Evolutionary conservation across 75 land plant species (phyloP).

Genomic region (Selaginella moellendorffii): DNA sequence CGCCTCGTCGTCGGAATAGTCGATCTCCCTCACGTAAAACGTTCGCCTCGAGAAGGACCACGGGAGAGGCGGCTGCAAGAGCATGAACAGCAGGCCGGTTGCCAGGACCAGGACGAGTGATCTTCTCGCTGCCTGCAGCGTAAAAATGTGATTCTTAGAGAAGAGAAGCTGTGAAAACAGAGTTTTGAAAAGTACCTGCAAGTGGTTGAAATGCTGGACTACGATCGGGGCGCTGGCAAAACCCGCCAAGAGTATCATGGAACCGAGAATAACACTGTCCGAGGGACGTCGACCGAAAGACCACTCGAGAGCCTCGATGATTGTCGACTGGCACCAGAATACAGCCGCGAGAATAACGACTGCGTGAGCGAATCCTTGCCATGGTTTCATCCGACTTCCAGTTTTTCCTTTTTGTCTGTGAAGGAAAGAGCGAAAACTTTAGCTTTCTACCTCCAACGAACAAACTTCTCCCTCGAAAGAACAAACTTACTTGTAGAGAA

Average conservation of each 20-base stretch:
- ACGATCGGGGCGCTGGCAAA: slow-evolving; percentile 84
- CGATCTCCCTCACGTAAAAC: slow-evolving; percentile 38
- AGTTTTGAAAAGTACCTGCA: slow-evolving; percentile 44
- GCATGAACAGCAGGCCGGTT: slow-evolving; percentile 51
- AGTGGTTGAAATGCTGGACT: slow-evolving; percentile 75
- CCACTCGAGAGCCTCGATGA: slow-evolving; percentile 82
- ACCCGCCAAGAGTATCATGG: slow-evolving; percentile 40
- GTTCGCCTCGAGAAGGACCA: slow-evolving; percentile 47
- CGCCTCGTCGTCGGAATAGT: slow-evolving; percentile 42
- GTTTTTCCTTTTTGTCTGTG: slow-evolving; percentile 78
- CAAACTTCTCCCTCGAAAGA: not conserved
- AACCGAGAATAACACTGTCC: slow-evolving; percentile 76
- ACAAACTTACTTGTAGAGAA: slow-evolving; percentile 67
- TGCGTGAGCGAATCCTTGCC: slow-evolving; percentile 90
- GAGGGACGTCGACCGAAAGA: slow-evolving; percentile 75
- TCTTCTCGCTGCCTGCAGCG: slow-evolving; percentile 77
- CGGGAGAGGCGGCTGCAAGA: slow-evolving; percentile 86
- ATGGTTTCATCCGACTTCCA: slow-evolving; percentile 80
- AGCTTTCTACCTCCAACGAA: too few relatives aligned
- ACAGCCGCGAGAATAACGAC: slow-evolving; percentile 51
- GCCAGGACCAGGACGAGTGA: slow-evolving; percentile 59
- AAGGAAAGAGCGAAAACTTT: too few relatives aligned
- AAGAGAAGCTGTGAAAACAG: not conserved
- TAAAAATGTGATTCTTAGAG: not conserved
- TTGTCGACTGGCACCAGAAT: slow-evolving; percentile 67